phyloP scores from a whole-genome alignment of 106 monocot genomes.

The Dendrobium catenatum region DNA sequence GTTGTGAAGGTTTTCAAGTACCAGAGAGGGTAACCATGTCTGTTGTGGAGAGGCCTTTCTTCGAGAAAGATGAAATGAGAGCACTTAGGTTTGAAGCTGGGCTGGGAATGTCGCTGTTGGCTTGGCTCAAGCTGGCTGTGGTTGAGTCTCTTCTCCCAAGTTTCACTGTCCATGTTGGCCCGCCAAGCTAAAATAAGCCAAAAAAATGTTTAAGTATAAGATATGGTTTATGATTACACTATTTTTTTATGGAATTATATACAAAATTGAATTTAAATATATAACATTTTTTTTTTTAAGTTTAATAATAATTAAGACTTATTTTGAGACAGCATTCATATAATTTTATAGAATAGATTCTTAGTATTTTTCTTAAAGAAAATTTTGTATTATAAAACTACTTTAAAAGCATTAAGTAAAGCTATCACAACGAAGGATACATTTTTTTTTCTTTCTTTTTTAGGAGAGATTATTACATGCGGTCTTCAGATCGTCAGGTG shows the following conservation, averaged over 20 bases:
- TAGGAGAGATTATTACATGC: too few relatives aligned
- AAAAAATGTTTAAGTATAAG: neutral
- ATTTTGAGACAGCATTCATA: too few relatives aligned
- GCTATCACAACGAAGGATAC: too few relatives aligned
- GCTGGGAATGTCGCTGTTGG: conserved; percentile 59
- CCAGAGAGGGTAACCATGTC: conserved; percentile 63
- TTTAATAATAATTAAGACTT: too few relatives aligned
- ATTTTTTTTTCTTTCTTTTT: too few relatives aligned
- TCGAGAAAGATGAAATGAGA: conserved; percentile 40
- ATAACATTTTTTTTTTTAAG: too few relatives aligned
- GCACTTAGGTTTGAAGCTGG: conserved; percentile 26
- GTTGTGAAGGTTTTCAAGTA: neutral
- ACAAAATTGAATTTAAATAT: too few relatives aligned
- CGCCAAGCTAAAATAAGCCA: conserved; percentile 37
- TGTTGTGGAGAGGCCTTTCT: conserved; percentile 32
- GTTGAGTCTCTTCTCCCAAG: conserved; percentile 71
- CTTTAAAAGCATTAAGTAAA: too few relatives aligned
- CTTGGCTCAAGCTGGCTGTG: conserved; percentile 45
- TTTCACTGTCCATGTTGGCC: conserved; percentile 58
- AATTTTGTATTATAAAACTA: neutral
- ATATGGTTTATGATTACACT: too few relatives aligned
- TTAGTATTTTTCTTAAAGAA: neutral
- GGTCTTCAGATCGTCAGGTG: too few relatives aligned
- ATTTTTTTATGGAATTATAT: too few relatives aligned
- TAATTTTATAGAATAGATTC: too few relatives aligned